phyloP scores from a whole-genome alignment of 164 flowering plant species.

The Cinnamomum micranthum region DNA sequence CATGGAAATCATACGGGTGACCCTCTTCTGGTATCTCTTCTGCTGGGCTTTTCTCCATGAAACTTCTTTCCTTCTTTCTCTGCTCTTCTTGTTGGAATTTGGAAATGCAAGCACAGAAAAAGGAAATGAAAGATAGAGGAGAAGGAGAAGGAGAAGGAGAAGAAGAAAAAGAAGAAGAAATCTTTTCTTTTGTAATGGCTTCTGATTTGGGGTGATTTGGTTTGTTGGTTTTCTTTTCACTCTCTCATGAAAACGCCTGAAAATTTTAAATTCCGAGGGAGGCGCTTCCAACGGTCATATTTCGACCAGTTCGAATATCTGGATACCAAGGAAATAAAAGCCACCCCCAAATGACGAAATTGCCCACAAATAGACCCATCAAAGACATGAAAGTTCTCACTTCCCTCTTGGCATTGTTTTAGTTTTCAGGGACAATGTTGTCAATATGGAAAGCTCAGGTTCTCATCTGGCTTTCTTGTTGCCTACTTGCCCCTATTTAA shows the following conservation, averaged over 20 bases:
- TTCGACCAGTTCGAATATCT: not conserved
- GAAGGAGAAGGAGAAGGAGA: not conserved
- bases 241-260: not conserved
- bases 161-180: not conserved
- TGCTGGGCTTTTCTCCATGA: conserved; percentile 32
- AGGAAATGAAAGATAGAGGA: conserved; percentile 5
- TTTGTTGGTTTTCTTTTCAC: not conserved
- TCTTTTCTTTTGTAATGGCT: not conserved
- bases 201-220: conserved; percentile 6
- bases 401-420: not conserved
- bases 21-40: conserved; percentile 22
- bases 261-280: not conserved
- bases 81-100: not conserved
- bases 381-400: not conserved
- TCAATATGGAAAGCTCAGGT: not conserved
- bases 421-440: not conserved
- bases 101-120: not conserved
- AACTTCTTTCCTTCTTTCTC: not conserved
- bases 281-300: conserved; percentile 8
- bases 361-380: not conserved
- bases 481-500: not conserved
- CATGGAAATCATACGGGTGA: conserved; percentile 84
- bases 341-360: not conserved
- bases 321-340: not conserved
- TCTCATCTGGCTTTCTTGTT: not conserved